A percentile compares a stretch with the other conserved stretches of the same genome.
Evolutionary conservation across 2,329 filamentous ascomycete species (phyloP).

Genomic region (Cadophora malorum): DNA sequence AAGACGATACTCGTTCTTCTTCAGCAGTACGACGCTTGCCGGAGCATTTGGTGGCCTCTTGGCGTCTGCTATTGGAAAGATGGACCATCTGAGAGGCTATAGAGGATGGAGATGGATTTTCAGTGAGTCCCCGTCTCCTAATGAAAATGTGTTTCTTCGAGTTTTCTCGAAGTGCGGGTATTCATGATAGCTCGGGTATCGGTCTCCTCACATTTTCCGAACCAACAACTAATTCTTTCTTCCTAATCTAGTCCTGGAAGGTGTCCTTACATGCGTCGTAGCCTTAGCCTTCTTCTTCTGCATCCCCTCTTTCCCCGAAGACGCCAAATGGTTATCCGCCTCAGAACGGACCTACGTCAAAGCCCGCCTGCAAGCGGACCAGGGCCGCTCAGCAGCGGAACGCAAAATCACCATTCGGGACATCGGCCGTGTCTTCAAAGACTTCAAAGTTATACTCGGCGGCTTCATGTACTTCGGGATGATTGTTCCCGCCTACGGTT

Average conservation of each 20-base stretch:
- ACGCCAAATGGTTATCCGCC: slow-evolving; percentile 73
- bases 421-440: slow-evolving; percentile 69
- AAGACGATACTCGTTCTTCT: slow-evolving; percentile 93
- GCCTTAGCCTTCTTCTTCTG: slow-evolving; percentile 70
- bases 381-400: slow-evolving; percentile 70
- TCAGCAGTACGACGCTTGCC: slow-evolving; percentile 79
- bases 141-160: background rate
- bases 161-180: too few species aligned
- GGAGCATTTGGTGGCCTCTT: slow-evolving; percentile 87
- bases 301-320: slow-evolving; percentile 77
- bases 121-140: background rate
- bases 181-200: background rate
- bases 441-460: slow-evolving; percentile 75
- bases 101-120: slow-evolving; percentile 70
- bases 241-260: slow-evolving; percentile 64
- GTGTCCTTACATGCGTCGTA: slow-evolving; percentile 65
- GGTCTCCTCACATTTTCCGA: background rate
- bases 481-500: slow-evolving; percentile 78
- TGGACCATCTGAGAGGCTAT: slow-evolving; percentile 74
- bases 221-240: background rate
- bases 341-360: slow-evolving; percentile 72
- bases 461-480: slow-evolving; percentile 84
- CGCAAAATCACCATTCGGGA: slow-evolving; percentile 65
- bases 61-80: slow-evolving; percentile 87
- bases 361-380: slow-evolving; percentile 70